phyloP scores from a whole-genome alignment of 169 alveolate genomes.

The Babesia gibsoni region DNA sequence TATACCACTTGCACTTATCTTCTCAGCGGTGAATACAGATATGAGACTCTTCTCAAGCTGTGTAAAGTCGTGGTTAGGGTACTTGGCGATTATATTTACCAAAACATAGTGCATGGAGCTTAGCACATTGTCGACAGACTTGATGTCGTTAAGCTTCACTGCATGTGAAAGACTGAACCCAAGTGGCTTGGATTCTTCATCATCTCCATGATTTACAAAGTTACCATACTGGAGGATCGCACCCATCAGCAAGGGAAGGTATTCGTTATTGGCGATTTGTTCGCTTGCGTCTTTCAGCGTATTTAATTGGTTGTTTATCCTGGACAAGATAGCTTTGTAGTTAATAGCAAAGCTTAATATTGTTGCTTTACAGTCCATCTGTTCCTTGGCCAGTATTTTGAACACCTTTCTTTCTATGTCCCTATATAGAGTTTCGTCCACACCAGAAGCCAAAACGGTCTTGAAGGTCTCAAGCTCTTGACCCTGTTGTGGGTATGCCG shows the following conservation, averaged over 20 bases:
- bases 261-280: constrained; percentile 60
- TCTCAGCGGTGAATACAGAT: constrained; percentile 50
- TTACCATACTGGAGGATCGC: constrained; percentile 76
- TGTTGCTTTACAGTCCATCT: constrained; percentile 57
- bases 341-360: constrained; percentile 58
- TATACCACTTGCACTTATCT: constrained; percentile 44
- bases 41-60: constrained; percentile 18
- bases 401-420: constrained; percentile 61
- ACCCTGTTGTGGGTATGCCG: constrained; percentile 17
- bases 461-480: constrained; percentile 1
- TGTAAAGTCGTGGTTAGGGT: constrained; percentile 51
- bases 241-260: constrained; percentile 65
- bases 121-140: constrained; percentile 67
- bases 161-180: constrained; percentile 76
- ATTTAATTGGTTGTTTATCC: constrained; percentile 56
- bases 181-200: constrained; percentile 51
- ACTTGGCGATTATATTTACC: constrained; percentile 65
- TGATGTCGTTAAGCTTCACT: constrained; percentile 70
- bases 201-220: constrained; percentile 75
- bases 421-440: not conserved
- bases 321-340: constrained; percentile 54
- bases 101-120: constrained; percentile 76
- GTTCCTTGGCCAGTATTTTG: constrained; percentile 38
- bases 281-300: constrained; percentile 60
- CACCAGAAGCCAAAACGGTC: not conserved